Evolutionary conservation across 345 rosid genomes (phyloP).

Genomic region (Sisymbrium altissimum): DNA sequence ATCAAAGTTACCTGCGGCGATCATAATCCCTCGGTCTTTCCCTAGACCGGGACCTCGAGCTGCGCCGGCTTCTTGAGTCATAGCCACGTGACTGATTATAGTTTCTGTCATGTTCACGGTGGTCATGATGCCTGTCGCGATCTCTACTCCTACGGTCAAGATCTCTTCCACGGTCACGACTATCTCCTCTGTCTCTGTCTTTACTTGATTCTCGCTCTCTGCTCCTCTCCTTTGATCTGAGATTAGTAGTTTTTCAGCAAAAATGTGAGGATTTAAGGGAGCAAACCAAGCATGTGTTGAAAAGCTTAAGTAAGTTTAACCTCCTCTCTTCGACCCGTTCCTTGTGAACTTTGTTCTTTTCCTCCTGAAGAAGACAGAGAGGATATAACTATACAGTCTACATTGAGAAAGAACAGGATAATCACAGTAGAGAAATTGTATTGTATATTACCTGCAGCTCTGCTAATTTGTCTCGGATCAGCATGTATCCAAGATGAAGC

Average conservation of each 20-base stretch:
- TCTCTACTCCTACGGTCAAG: constrained; percentile 86
- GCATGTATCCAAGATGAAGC: constrained; percentile 96
- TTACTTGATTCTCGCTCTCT: constrained; percentile 63
- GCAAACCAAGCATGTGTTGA: not conserved
- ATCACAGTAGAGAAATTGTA: not conserved
- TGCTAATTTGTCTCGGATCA: constrained; percentile 87
- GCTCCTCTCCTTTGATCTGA: constrained; percentile 80
- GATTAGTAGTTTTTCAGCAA: not conserved
- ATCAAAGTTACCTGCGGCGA: constrained; percentile 62
- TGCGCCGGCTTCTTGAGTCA: constrained; percentile 71
- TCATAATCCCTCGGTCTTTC: constrained; percentile 82
- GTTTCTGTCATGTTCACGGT: constrained; percentile 51
- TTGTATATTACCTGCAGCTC: constrained; percentile 72
- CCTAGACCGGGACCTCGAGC: constrained; percentile 82
- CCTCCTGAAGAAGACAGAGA: constrained; percentile 59
- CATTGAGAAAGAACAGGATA: not conserved
- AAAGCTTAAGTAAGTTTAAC: constrained; percentile 10
- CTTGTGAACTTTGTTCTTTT: constrained; percentile 66
- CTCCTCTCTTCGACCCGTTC: constrained; percentile 51
- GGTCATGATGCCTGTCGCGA: constrained; percentile 72
- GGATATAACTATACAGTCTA: not conserved
- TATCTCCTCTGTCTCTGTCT: constrained; percentile 63
- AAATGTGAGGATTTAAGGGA: not conserved
- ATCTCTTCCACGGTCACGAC: constrained; percentile 79
- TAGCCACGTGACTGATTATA: constrained; percentile 65